Conservation (phyloP, 192 early-diverging fungal genomes). For the Piromyces sp. region DNA sequence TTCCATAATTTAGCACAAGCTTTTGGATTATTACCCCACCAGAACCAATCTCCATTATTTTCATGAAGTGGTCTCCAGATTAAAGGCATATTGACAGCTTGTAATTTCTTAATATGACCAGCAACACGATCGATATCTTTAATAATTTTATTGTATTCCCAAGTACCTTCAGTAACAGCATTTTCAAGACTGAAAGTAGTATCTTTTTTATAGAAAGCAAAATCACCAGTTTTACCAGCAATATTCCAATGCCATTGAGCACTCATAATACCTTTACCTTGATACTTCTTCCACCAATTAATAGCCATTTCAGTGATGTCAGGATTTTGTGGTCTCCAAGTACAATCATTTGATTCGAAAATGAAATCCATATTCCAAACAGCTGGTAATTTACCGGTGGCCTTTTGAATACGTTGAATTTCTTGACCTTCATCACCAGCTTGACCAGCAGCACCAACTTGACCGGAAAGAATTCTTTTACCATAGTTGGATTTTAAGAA, state of each 20-base stretch:
- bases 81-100: background rate
- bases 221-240: background rate
- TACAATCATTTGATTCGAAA: background rate
- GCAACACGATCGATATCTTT: background rate
- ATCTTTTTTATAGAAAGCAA: background rate
- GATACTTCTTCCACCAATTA: background rate
- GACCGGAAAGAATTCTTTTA: background rate
- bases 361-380: background rate
- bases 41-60: background rate
- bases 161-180: background rate
- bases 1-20: background rate
- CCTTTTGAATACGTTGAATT: background rate
- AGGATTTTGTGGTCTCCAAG: background rate
- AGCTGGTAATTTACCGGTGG: background rate
- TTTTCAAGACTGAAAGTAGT: background rate
- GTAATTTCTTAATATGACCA: background rate
- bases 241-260: background rate
- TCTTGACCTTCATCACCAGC: background rate
- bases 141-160: background rate
- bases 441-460: background rate
- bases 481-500: background rate
- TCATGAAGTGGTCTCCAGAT: background rate
- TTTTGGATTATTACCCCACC: background rate
- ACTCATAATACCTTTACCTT: background rate
- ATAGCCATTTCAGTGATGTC: background rate